Conservation (phyloP, 1,284 basidiomycete genomes). For the Cryptococcus sp. region DNA sequence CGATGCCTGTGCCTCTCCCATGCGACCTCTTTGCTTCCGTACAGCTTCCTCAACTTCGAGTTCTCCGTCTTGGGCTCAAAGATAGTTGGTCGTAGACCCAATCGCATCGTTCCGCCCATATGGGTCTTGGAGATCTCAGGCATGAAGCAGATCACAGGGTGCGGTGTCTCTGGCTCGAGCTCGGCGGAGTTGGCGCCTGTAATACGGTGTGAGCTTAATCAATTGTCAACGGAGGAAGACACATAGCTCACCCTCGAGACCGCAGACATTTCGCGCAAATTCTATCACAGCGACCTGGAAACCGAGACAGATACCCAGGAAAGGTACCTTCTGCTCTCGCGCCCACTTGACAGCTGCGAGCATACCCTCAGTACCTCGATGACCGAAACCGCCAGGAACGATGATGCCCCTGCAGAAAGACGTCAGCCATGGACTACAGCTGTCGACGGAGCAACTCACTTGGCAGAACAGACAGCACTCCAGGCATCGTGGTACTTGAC, state of each 20-base stretch:
- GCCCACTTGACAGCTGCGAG: conserved; percentile 96
- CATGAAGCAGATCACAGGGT: conserved; percentile 95
- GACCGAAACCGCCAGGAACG: conserved; percentile 93
- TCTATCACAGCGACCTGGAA: conserved; percentile 98
- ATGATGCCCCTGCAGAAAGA: conserved; percentile 74
- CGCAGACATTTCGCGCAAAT: conserved; percentile 86
- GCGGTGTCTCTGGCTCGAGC: conserved; percentile 62
- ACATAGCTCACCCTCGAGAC: conserved; percentile 62
- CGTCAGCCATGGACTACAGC: not conserved
- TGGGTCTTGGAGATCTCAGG: conserved; percentile 97
- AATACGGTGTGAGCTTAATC: not conserved
- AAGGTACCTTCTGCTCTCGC: conserved; percentile 90
- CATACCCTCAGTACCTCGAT: conserved; percentile 96
- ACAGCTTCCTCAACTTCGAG: conserved; percentile 75
- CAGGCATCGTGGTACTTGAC: conserved; percentile 95
- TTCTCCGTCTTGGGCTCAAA: conserved; percentile 67
- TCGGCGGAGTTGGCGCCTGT: conserved; percentile 86
- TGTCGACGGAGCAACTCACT: conserved; percentile 58
- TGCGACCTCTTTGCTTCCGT: conserved; percentile 78
- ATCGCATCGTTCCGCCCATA: conserved; percentile 97
- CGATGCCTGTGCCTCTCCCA: conserved; percentile 98
- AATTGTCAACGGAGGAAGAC: not conserved
- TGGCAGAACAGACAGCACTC: conserved; percentile 86
- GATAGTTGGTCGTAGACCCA: conserved; percentile 90
- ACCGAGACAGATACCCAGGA: conserved; percentile 94